Percentiles rank a stretch among this genome's conserved stretches.
Conservation (phyloP, 2,329 filamentous ascomycete genomes). For the Uncinocarpus reesii region DNA sequence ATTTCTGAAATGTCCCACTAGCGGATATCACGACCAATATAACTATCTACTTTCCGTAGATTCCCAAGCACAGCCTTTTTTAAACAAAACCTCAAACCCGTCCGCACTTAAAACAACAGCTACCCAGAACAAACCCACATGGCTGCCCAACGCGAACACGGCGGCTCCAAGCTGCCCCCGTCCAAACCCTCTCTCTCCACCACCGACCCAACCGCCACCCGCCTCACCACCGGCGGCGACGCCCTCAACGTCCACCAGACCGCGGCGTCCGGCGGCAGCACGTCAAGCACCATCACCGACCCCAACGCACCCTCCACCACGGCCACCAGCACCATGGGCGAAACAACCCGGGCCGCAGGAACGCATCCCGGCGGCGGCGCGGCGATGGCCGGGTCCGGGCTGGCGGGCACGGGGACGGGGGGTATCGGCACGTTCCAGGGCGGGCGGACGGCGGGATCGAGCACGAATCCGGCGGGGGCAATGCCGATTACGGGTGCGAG, state of each 20-base stretch:
- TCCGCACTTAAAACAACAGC: neutral
- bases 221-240: constrained; percentile 7
- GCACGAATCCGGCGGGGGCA: neutral
- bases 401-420: neutral
- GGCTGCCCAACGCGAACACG: constrained; percentile 9
- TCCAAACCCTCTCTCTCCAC: constrained; percentile 6
- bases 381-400: neutral
- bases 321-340: constrained; percentile 1
- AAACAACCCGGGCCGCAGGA: neutral
- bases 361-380: neutral
- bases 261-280: neutral
- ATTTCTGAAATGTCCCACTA: too few relatives aligned
- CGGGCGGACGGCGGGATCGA: constrained; percentile 2
- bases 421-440: neutral
- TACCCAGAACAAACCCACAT: neutral
- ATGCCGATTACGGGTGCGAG: neutral
- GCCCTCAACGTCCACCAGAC: constrained; percentile 1
- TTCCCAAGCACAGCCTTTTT: neutral
- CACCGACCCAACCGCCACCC: neutral
- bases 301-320: neutral
- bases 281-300: neutral
- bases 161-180: constrained; percentile 1
- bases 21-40: too few relatives aligned
- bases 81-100: neutral
- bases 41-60: neutral